Base-by-base conservation (phyloP, 2,329 filamentous ascomycete species). In the Cladophialophora exuberans region DNA sequence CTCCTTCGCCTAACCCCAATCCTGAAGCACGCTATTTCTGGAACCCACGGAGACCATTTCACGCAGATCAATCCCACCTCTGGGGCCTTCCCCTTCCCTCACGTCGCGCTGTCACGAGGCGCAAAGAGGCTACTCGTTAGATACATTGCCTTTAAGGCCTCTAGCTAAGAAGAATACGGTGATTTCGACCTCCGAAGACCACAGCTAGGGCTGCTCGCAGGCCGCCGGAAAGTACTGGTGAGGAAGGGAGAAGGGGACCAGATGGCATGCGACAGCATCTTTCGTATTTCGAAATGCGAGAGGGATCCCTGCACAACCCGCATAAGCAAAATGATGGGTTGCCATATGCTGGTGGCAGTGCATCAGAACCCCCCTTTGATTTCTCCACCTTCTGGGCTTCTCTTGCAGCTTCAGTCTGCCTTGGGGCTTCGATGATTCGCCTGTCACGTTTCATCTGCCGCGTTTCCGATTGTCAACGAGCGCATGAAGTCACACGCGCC, bases 11-110 rank as follows among this genome's bases (percentile, higher is more conserved):
- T 43, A 41, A 49, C 38, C 38, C 46, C 25, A 35, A 43, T 43
- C 38, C 48, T 51, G 48, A 51, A 20, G 48, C 48, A 51, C 44
- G 36, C 45, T 54, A 35, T 41, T 43, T 43, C 35, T 42, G 38
- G 36, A 36, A 47, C n/a, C 33, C 48, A 35, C 25, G 30, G 6
- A 3, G 22, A 26, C 25, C 41, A 20, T 20, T 47, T 41, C 10
- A 3, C 11, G 30, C 23, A 10, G 30, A 45, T 48, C 46, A 33
- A 38, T 25, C 45, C 45, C 22, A 17, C 39, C 39, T 36, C 38
- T 10, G 13, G 13, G 35, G 4, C 1, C 11, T 20, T 9, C 17
- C 13, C 7, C 13, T 4, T 15, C 22, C 39, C 39, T 42, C 39
- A 42, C n/a, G n/a, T n/a, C n/a, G n/a, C n/a, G n/a, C 39, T 42